Conservation (phyloP, 108 stramenopile species). For the Skeletonema costatum region DNA sequence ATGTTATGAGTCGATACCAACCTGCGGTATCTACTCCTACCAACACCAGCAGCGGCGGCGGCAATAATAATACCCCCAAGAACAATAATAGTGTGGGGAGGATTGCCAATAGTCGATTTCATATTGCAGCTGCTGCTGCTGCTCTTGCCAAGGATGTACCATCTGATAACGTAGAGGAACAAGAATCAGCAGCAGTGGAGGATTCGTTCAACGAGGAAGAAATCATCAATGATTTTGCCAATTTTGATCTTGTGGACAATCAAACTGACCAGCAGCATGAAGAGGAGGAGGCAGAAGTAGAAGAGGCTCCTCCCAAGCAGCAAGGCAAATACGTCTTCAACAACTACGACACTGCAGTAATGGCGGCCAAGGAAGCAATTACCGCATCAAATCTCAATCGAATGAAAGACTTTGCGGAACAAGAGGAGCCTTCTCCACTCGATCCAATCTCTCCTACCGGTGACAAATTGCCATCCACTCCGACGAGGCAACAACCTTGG, state of each 20-base stretch:
- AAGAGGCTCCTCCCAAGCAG: background rate
- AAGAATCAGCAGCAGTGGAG: background rate
- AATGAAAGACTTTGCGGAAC: background rate
- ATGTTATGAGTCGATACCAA: background rate
- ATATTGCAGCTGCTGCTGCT: background rate
- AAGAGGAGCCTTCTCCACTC: background rate
- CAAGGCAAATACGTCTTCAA: slow-evolving; percentile 9
- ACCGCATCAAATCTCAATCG: slow-evolving; percentile 38
- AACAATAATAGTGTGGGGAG: background rate
- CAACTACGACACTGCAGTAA: slow-evolving; percentile 45
- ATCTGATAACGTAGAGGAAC: background rate
- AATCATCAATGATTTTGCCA: background rate
- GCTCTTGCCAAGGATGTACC: background rate
- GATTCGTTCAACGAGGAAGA: background rate
- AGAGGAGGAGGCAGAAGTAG: background rate
- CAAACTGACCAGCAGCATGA: background rate
- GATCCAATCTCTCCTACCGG: background rate
- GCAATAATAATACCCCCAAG: background rate
- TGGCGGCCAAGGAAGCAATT: slow-evolving; percentile 52
- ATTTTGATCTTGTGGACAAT: background rate
- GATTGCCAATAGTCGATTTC: background rate
- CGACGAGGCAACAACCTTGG: background rate
- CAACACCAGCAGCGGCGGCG: background rate
- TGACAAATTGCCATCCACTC: background rate
- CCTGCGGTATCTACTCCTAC: background rate